Evolutionary conservation across 768 basidiomycete genomes (phyloP), one percentile per base, ranked within the genome.

Genomic region (Arthromyces matolae): DNA sequence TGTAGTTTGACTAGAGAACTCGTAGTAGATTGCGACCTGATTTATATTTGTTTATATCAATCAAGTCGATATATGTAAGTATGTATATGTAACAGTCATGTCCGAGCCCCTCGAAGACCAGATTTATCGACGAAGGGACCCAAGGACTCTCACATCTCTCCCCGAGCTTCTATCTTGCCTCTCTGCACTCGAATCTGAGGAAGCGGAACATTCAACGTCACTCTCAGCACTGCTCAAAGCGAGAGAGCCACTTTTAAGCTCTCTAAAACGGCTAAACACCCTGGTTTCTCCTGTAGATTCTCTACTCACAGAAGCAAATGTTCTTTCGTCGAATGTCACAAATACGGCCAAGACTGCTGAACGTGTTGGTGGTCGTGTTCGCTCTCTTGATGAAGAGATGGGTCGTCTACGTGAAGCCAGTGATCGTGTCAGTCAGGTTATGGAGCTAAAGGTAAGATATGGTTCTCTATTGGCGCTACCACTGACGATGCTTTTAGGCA

Each of bases 361-460:
- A 58, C 75, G 94, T 39, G 89, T 99, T 7, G 92, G 94, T n/a
- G 88, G 91, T 25, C 84, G 86, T 40, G 96, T 99, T 19, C 76
- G 87, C 23, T 76, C 80, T 5, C 75, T 99, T 35, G 96, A 99
- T 62, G 86, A 92, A 62, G 93, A 98, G 70, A 94, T 98, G 84
- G 76, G 83, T 14, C 76, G 92, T 45, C 89, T 99, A 14, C 78
- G 84, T 16, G 89, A 92, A 63, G 90, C 93, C 12, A 82, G 80
- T n/a, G 96, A 98, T 49, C 80, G 90, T 42, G 90, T 98, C 8
- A 84, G 82, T 4, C 90, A 93, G 61, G 91, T 97, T 32, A 87
- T 96, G 72, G 96, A 98, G 51, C 80, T 99, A 56, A 97, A 96
- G 79, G 93, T 90, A 52, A 45, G 60, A 62, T 38, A n/a, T 19